Evolutionary conservation across 768 basidiomycete species (phyloP).

Genomic region (Mycena galopus): DNA sequence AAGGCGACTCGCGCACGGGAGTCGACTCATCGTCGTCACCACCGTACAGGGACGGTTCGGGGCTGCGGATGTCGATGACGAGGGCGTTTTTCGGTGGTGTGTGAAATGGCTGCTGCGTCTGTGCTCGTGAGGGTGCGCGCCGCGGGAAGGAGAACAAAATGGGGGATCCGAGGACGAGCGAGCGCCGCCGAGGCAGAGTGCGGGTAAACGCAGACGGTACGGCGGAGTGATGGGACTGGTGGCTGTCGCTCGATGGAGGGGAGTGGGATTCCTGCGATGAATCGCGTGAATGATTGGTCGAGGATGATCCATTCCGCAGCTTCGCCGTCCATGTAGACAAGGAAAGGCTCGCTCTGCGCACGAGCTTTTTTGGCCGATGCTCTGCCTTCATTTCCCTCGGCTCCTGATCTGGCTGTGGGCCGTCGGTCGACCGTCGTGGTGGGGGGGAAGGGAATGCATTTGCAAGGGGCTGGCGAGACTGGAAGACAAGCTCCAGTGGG

Average conservation of each 20-base stretch:
- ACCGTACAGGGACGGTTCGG: not conserved
- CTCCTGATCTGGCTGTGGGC: constrained; percentile 8
- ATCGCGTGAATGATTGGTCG: constrained; percentile 17
- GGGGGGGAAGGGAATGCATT: constrained; percentile 22
- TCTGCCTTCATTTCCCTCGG: constrained; percentile 10
- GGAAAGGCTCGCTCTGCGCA: constrained; percentile 23
- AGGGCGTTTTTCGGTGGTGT: not conserved
- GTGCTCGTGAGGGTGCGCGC: not conserved
- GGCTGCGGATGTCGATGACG: constrained; percentile 28
- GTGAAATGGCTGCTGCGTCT: not conserved
- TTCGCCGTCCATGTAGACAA: constrained; percentile 18
- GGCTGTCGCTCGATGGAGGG: constrained; percentile 20
- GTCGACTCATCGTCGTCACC: constrained; percentile 23
- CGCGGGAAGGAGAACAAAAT: constrained; percentile 26
- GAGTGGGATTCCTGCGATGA: constrained; percentile 20
- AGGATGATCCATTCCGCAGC: not conserved
- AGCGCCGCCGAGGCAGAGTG: constrained; percentile 10
- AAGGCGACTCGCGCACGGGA: constrained; percentile 11
- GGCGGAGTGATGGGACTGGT: not conserved
- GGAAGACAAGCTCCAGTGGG: constrained; percentile 31
- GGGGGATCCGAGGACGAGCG: constrained; percentile 5
- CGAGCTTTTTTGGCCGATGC: constrained; percentile 6
- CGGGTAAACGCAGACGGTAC: not conserved
- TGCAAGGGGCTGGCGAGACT: constrained; percentile 18
- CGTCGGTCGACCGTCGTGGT: constrained; percentile 16